phyloP scores from a whole-genome alignment of 768 basidiomycete species.

The Termitomyces eurrhizus region DNA sequence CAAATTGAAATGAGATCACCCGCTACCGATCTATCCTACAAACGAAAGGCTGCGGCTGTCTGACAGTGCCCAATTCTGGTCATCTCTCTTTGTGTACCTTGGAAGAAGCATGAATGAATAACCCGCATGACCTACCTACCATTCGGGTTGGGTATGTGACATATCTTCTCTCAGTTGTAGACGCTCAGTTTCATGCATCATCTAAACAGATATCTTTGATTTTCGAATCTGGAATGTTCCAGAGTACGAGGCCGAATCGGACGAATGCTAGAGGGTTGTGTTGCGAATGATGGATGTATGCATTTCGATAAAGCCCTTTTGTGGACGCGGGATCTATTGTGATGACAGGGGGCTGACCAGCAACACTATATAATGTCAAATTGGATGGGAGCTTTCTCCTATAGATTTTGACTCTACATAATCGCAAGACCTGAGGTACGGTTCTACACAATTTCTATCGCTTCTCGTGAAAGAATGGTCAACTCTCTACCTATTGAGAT shows the following conservation, averaged over 20 bases:
- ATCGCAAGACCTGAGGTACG: not conserved
- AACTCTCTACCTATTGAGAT: conserved; percentile 30
- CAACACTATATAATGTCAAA: not conserved
- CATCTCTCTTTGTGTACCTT: not conserved
- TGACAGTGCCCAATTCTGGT: not conserved
- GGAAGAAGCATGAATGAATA: not conserved
- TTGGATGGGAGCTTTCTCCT: not conserved
- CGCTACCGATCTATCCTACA: not conserved
- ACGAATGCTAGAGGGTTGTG: not conserved
- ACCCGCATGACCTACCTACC: not conserved
- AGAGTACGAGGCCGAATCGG: not conserved
- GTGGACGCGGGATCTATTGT: not conserved
- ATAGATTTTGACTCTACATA: not conserved
- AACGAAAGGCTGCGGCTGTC: not conserved
- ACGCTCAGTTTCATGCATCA: not conserved
- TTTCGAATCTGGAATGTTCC: not conserved
- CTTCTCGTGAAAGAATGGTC: conserved; percentile 2
- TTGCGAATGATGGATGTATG: not conserved
- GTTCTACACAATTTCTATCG: not conserved
- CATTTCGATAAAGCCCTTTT: not conserved
- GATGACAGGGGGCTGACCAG: not conserved
- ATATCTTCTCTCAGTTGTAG: not conserved
- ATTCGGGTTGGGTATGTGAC: not conserved
- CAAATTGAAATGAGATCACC: not conserved
- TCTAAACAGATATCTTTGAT: not conserved